These are phyloP conservation scores for Larix sibirica DNA, from an alignment of 83 land plant species.

Conservation along the genomic window DNA sequence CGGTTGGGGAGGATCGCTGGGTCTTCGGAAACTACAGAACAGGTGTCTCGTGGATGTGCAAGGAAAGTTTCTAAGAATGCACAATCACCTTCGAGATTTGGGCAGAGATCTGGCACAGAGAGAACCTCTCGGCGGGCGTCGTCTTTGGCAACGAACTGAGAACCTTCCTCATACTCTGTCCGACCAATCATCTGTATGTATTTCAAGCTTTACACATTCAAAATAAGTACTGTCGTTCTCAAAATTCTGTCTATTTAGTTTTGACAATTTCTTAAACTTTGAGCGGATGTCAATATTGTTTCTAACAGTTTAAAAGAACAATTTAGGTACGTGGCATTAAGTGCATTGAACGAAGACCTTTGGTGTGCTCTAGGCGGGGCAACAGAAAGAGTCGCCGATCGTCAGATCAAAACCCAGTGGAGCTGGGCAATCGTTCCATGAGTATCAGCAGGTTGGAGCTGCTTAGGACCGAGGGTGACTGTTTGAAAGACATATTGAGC, in stretches of 20 bases:
- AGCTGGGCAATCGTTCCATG: not conserved
- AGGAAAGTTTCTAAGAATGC: not conserved
- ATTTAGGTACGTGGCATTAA: too few relatives aligned
- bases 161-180: not conserved
- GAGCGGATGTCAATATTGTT: too few relatives aligned
- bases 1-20: not conserved
- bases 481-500: too few relatives aligned
- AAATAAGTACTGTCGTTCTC: not conserved
- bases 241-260: too few relatives aligned
- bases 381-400: not conserved
- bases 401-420: not conserved
- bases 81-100: not conserved
- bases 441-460: not conserved
- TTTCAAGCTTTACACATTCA: not conserved
- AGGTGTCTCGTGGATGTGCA: not conserved
- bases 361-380: not conserved
- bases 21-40: not conserved
- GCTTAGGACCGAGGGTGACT: not conserved
- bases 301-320: too few relatives aligned
- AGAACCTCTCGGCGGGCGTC: not conserved
- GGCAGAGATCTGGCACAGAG: too few relatives aligned
- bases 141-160: not conserved
- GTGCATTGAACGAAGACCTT: not conserved
- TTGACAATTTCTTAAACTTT: too few relatives aligned
- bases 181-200: not conserved